Percentiles rank a stretch among this genome's conserved stretches.
These are phyloP conservation scores for Salix udensis DNA, from an alignment of 345 rosid species.

Conservation along the genomic window DNA sequence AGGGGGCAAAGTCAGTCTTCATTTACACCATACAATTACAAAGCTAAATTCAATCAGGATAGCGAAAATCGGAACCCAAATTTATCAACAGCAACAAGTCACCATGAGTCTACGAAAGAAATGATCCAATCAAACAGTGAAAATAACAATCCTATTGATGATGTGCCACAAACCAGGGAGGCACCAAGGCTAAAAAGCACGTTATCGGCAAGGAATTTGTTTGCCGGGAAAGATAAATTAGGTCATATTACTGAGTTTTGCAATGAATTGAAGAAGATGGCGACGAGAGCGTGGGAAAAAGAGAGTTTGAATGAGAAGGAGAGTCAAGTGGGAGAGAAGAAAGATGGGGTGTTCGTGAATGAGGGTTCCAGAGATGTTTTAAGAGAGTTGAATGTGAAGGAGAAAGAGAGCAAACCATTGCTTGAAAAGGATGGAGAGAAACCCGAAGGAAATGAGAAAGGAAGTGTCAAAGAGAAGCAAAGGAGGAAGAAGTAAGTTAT, in stretches of 20 bases:
- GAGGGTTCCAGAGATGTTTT: constrained; percentile 33
- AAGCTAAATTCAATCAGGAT: constrained; percentile 34
- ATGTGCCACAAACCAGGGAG: constrained; percentile 30
- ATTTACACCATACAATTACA: constrained; percentile 21
- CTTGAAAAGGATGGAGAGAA: constrained; percentile 41
- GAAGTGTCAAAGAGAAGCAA: constrained; percentile 48
- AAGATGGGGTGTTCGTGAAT: constrained; percentile 14
- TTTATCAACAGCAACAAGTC: constrained; percentile 41
- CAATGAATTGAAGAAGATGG: constrained; percentile 73
- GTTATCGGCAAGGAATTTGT: constrained; percentile 73
- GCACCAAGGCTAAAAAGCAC: constrained; percentile 58
- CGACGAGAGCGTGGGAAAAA: constrained; percentile 59
- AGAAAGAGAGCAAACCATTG: constrained; percentile 60
- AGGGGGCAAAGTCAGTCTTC: constrained; percentile 47
- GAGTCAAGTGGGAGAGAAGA: constrained; percentile 25
- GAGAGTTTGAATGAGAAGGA: constrained; percentile 31
- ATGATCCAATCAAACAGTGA: constrained; percentile 52
- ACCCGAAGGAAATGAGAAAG: constrained; percentile 30
- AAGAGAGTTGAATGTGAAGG: constrained; percentile 32
- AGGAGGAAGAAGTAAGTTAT: constrained; percentile 51
- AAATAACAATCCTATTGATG: constrained; percentile 41
- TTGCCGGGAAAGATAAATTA: constrained; percentile 71
- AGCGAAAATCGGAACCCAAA: constrained; percentile 69
- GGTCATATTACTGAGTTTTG: constrained; percentile 79
- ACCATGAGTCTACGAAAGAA: constrained; percentile 48